A percentile compares a stretch with the other conserved stretches of the same genome.
These are phyloP conservation scores for Pythium brachiatum DNA, from an alignment of 352 stramenopile species.

Conservation along the genomic window DNA sequence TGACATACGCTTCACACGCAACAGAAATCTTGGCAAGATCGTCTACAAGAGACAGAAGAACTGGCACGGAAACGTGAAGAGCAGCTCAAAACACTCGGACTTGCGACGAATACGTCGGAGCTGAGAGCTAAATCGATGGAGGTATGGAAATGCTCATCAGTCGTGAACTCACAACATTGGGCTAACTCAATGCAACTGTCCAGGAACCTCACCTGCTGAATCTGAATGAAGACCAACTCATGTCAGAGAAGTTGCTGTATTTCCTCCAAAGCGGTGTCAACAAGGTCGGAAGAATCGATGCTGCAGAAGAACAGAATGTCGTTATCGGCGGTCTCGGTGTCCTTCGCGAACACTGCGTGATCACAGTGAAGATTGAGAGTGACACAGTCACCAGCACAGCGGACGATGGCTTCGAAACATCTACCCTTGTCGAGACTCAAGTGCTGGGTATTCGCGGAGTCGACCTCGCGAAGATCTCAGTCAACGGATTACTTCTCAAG, in stretches of 20 bases:
- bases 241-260: conserved; percentile 83
- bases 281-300: conserved; percentile 63
- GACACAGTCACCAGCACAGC: neutral
- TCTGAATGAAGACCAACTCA: conserved; percentile 85
- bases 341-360: conserved; percentile 67
- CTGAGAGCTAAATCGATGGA: conserved; percentile 53
- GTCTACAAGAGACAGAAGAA: conserved; percentile 79
- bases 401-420: neutral
- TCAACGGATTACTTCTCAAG: conserved; percentile 63
- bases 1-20: neutral
- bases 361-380: conserved; percentile 1
- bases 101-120: conserved; percentile 57
- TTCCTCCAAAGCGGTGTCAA: conserved; percentile 63
- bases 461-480: conserved; percentile 52
- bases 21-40: conserved; percentile 80
- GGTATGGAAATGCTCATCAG: conserved; percentile 14
- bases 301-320: conserved; percentile 67
- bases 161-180: neutral
- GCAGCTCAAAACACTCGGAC: conserved; percentile 64
- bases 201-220: conserved; percentile 82
- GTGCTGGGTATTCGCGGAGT: conserved; percentile 35
- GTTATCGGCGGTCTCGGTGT: conserved; percentile 78
- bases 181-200: neutral
- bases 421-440: neutral
- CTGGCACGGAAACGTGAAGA: conserved; percentile 78